Evolutionary conservation across 495 filamentous ascomycete genomes (phyloP), one percentile per base, ranked within the genome.

Genomic region (Penicillium silybi): DNA sequence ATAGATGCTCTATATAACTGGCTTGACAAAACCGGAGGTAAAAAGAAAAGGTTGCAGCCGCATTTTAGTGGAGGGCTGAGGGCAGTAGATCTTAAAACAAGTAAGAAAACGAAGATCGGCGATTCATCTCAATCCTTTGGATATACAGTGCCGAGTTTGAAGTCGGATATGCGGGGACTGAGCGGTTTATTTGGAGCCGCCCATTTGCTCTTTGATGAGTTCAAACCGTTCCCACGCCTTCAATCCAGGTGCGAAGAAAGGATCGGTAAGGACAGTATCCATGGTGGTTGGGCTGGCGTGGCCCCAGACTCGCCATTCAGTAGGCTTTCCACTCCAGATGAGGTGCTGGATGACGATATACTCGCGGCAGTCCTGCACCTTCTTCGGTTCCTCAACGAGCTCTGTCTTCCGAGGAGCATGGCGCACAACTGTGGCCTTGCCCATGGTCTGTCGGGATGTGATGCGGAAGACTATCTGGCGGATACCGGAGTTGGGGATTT

Each of bases 251-350:
- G 59, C 61, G 52, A 76, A 76, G 52, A 57, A 54, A 3, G 72
- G 68, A 43, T 59, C 52, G 11, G 38, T 61, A 15, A 65, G 41
- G 44, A 79, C 66, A 18, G 72, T 68, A 23, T 85, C 75, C 18
- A 65, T n/a, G 37, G 76, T 81, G 9, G 81, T 86, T 59, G 85
- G 78, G 53, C 77, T 71, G 34, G 80, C 66, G 32, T 81, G 84
- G 20, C 90, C 90, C 84, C 90, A 88, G 42, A 95, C 62, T 63
- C 76, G 80, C 92, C 92, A 97, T 11, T 77, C 76, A 34, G 66
- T 68, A 38, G 83, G 76, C 54, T 75, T 59, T 46, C 80, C 87
- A 2, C 73, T 73, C 69, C 79, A 68, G 43, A 85, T 64, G 20
- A 68, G 56, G 59, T 78, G 76, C 71, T 90, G 87, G 18, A 96